Conservation (phyloP, 495 filamentous ascomycete genomes). For the Penicillium cinerascens region DNA sequence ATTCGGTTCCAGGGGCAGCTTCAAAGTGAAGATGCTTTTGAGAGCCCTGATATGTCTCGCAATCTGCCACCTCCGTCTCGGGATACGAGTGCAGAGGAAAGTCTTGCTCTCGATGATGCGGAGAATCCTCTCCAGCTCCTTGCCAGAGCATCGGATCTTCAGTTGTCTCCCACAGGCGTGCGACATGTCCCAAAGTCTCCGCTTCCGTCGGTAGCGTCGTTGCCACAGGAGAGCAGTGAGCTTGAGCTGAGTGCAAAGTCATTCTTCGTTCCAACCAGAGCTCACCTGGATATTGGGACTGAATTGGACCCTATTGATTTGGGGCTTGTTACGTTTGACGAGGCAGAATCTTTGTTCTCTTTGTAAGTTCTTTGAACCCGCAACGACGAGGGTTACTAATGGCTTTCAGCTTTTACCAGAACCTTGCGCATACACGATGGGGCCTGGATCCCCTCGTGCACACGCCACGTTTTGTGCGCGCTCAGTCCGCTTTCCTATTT, state of each 20-base stretch:
- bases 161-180: constrained; percentile 46
- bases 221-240: constrained; percentile 5
- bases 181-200: constrained; percentile 17
- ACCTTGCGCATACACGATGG: constrained; percentile 71
- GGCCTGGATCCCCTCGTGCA: constrained; percentile 65
- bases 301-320: constrained; percentile 65
- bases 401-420: constrained; percentile 56
- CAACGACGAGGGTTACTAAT: background rate
- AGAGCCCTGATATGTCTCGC: constrained; percentile 23
- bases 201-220: constrained; percentile 9
- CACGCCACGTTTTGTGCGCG: constrained; percentile 59
- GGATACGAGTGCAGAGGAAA: constrained; percentile 38
- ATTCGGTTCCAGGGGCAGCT: constrained; percentile 41
- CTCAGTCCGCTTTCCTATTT: constrained; percentile 65
- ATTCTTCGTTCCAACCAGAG: constrained; percentile 61
- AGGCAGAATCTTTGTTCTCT: constrained; percentile 59
- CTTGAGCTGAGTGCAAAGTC: constrained; percentile 27
- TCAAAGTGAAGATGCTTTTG: constrained; percentile 27
- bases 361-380: constrained; percentile 46
- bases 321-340: constrained; percentile 58
- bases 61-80: constrained; percentile 23
- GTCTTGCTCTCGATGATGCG: constrained; percentile 63
- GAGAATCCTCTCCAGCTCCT: constrained; percentile 71
- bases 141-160: constrained; percentile 65
- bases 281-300: constrained; percentile 56